Conservation (phyloP, 1,139 yeast genomes). For the Sugiyamaella japonica region DNA sequence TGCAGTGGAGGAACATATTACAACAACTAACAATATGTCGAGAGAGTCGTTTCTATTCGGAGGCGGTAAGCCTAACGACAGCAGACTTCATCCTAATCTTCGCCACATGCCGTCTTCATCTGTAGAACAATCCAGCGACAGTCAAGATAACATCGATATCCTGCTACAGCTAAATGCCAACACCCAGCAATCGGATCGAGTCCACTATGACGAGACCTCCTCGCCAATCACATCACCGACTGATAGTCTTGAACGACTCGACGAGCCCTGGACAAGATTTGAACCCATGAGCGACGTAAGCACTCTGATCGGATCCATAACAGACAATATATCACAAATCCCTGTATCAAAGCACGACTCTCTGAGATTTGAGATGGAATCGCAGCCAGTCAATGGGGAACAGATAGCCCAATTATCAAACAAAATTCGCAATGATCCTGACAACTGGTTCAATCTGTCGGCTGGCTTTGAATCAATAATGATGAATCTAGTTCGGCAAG, state of each 20-base stretch:
- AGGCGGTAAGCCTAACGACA: neutral
- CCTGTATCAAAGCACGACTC: no score
- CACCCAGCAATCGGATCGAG: neutral
- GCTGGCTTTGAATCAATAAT: neutral
- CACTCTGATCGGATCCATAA: neutral
- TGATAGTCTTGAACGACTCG: neutral
- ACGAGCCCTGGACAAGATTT: constrained; percentile 1
- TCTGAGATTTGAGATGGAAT: neutral
- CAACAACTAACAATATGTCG: neutral
- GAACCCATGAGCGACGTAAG: constrained; percentile 3
- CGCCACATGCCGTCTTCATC: constrained; percentile 3
- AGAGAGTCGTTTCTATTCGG: constrained; percentile 1
- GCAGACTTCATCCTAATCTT: neutral
- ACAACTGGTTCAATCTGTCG: neutral
- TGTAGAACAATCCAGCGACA: neutral
- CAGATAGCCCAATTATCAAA: neutral
- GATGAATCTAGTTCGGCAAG: neutral
- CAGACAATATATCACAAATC: neutral
- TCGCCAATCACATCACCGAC: neutral
- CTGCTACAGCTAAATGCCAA: neutral
- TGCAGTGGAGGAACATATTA: neutral
- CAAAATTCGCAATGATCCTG: neutral
- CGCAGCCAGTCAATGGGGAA: neutral
- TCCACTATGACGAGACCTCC: neutral
- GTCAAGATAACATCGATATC: constrained; percentile 7